Conservation (phyloP, 208 protist species). For the Acanthamoeba culbertsoni region DNA sequence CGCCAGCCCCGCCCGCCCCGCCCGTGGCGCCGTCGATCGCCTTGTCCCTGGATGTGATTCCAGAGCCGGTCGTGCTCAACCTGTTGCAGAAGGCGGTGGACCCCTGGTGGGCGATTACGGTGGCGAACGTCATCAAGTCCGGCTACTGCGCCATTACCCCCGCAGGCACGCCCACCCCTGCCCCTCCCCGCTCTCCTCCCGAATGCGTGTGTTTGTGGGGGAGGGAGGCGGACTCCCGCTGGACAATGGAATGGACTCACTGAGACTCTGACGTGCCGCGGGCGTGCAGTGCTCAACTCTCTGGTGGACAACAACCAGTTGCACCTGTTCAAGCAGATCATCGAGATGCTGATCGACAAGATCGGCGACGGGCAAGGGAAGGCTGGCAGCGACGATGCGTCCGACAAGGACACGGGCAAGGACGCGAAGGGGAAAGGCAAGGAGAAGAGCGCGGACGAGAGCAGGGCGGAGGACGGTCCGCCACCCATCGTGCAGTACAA, state of each 20-base stretch:
- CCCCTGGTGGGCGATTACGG: background rate
- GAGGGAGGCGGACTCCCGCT: too few relatives aligned
- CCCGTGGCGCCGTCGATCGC: background rate
- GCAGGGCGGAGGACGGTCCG: background rate
- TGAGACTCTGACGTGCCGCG: too few relatives aligned
- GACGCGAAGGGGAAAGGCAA: background rate
- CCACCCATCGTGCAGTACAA: too few relatives aligned
- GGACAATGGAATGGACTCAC: too few relatives aligned
- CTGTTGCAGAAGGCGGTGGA: background rate
- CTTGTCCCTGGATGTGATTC: background rate
- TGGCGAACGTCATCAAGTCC: background rate
- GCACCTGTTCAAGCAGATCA: background rate
- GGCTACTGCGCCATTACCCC: background rate
- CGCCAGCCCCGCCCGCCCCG: too few relatives aligned
- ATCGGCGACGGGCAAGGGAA: background rate
- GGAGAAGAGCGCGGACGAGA: background rate
- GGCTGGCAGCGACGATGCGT: background rate
- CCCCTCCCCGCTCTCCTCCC: background rate
- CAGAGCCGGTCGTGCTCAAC: background rate
- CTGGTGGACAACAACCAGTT: background rate
- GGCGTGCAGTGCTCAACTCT: background rate
- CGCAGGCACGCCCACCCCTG: background rate
- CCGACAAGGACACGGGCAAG: background rate
- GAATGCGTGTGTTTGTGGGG: too few relatives aligned
- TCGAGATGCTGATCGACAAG: background rate